A percentile compares a stretch with the other conserved stretches of the same genome.
These are phyloP conservation scores for Lindgomyces ingoldianus DNA, from an alignment of 495 filamentous ascomycete species.

Conservation along the genomic window DNA sequence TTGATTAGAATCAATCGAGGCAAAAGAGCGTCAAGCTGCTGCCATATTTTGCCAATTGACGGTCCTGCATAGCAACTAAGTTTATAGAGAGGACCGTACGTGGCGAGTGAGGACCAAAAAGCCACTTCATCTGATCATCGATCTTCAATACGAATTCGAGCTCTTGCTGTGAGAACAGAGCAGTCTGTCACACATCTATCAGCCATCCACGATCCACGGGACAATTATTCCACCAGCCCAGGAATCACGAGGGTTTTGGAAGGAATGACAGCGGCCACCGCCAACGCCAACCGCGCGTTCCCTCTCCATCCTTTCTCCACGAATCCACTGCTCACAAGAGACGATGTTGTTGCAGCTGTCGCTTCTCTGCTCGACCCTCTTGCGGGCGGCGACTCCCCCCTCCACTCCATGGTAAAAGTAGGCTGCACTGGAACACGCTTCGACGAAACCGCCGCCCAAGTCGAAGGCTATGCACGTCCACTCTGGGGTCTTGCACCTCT, in stretches of 20 bases:
- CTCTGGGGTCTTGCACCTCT: conserved; percentile 73
- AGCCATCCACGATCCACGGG: no score
- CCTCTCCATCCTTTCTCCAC: conserved; percentile 42
- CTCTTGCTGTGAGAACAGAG: no score
- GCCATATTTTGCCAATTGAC: background rate
- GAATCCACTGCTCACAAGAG: conserved; percentile 41
- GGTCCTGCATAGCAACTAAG: no score
- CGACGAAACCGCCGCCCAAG: conserved; percentile 73
- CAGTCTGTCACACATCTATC: no score
- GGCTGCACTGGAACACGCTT: conserved; percentile 42
- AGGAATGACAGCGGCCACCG: conserved; percentile 28
- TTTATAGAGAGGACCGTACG: background rate
- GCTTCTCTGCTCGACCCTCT: conserved; percentile 45
- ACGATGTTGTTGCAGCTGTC: conserved; percentile 43
- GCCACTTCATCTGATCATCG: background rate
- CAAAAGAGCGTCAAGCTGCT: background rate
- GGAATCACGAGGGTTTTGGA: background rate
- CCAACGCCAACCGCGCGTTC: conserved; percentile 36
- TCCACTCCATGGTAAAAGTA: conserved; percentile 40
- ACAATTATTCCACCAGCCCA: background rate
- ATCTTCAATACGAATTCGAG: background rate
- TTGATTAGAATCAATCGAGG: background rate
- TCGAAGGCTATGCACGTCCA: conserved; percentile 74
- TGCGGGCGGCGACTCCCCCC: conserved; percentile 39
- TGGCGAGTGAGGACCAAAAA: background rate